Percentiles rank a stretch among this genome's conserved stretches.
Conservation (phyloP, 352 stramenopile genomes). For the Phytopythium helicoides region DNA sequence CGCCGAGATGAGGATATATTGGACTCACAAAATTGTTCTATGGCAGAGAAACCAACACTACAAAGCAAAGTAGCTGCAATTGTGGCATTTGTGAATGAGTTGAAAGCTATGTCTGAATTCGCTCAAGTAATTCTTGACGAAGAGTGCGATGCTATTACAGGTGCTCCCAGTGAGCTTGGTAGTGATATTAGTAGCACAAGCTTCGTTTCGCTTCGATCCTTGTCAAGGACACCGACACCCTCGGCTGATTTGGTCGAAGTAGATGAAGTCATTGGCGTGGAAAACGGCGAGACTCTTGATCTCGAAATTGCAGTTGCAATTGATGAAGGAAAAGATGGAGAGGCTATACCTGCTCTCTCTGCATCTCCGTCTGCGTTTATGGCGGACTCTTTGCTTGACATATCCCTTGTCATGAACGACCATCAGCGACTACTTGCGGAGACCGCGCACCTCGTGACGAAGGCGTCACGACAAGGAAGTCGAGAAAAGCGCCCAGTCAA, state of each 20-base stretch:
- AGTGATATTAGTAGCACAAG: conserved; percentile 47
- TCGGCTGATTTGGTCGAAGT: neutral
- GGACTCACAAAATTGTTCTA: neutral
- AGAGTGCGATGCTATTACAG: conserved; percentile 20
- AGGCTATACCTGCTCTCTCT: neutral
- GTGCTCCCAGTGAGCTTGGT: no score
- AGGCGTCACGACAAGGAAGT: conserved; percentile 22
- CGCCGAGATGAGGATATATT: neutral
- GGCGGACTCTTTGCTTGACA: conserved; percentile 60
- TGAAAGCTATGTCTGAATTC: conserved; percentile 54
- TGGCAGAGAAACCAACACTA: conserved; percentile 14
- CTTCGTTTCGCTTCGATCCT: conserved; percentile 20
- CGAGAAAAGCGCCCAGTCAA: conserved; percentile 13
- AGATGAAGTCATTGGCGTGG: neutral
- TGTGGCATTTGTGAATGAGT: conserved; percentile 55
- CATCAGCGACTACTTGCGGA: conserved; percentile 62
- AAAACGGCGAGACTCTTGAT: conserved; percentile 11
- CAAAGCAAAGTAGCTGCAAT: conserved; percentile 33
- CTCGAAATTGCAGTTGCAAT: conserved; percentile 1
- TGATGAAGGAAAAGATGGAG: neutral
- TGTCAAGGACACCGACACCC: conserved; percentile 35
- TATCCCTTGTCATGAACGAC: conserved; percentile 77
- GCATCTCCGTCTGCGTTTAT: conserved; percentile 25
- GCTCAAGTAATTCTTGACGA: conserved; percentile 59
- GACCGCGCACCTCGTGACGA: conserved; percentile 41